These are phyloP conservation scores for Rosa lucieae DNA, from an alignment of 306 rosid species.

Conservation along the genomic window DNA sequence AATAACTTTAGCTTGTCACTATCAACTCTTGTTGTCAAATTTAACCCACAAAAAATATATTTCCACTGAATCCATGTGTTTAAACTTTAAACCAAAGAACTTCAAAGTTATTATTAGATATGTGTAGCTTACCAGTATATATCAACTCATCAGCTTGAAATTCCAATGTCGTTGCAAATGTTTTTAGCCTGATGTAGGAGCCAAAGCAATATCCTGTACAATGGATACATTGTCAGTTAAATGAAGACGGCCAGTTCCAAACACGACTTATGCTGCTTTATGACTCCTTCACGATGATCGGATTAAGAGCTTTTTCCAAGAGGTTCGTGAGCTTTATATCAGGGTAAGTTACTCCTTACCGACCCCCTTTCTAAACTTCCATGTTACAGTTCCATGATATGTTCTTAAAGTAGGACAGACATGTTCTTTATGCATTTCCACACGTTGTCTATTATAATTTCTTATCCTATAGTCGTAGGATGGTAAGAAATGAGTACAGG, in stretches of 20 bases:
- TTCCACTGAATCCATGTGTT: too few relatives aligned
- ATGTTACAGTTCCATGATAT: neutral
- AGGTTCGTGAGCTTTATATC: constrained; percentile 94
- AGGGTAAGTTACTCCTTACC: constrained; percentile 49
- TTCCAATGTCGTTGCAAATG: too few relatives aligned
- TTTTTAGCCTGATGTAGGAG: too few relatives aligned
- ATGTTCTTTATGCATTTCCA: neutral
- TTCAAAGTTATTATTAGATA: too few relatives aligned
- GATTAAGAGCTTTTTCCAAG: constrained; percentile 97
- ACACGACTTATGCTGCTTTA: constrained; percentile 91
- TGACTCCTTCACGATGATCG: constrained; percentile 94
- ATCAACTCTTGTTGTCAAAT: constrained; percentile 27
- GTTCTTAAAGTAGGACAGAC: neutral
- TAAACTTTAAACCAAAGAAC: too few relatives aligned
- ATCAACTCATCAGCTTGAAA: too few relatives aligned
- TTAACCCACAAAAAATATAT: neutral
- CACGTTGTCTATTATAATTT: neutral
- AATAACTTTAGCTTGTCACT: constrained; percentile 30
- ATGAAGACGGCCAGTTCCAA: too few relatives aligned
- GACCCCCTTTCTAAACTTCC: neutral
- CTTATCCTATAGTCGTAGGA: neutral
- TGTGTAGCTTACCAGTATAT: too few relatives aligned
- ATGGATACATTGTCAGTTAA: too few relatives aligned
- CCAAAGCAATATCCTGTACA: too few relatives aligned
- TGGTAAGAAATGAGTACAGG: neutral